Evolutionary conservation across 2,329 filamentous ascomycete genomes (phyloP).

Genomic region (Penicillium glabrum): DNA sequence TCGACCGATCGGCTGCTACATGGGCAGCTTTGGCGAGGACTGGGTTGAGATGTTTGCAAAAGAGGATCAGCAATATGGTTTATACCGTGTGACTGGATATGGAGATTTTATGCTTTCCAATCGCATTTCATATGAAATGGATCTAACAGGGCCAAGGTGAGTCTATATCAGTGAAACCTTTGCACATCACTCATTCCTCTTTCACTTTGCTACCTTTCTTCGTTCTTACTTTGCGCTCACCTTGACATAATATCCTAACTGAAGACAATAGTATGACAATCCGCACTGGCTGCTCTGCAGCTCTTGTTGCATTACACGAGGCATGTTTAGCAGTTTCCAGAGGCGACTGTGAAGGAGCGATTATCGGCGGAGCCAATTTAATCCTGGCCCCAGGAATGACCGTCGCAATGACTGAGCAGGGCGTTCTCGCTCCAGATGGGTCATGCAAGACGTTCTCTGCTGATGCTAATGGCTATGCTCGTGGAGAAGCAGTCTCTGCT

Average conservation of each 20-base stretch:
- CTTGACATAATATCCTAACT: neutral
- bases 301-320: slow-evolving; percentile 30
- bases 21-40: slow-evolving; percentile 27
- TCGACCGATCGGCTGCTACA: slow-evolving; percentile 28
- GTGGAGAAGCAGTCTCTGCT: slow-evolving; percentile 33
- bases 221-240: neutral
- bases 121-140: slow-evolving; percentile 25
- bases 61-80: slow-evolving; percentile 19
- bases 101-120: slow-evolving; percentile 26
- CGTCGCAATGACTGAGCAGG: slow-evolving; percentile 28
- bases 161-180: neutral
- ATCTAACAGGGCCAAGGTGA: slow-evolving; percentile 24
- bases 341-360: slow-evolving; percentile 17
- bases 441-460: slow-evolving; percentile 25
- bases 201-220: neutral
- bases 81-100: slow-evolving; percentile 15
- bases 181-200: neutral
- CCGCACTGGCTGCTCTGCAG: slow-evolving; percentile 38
- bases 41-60: slow-evolving; percentile 23
- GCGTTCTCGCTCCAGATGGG: slow-evolving; percentile 33
- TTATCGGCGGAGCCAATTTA: slow-evolving; percentile 36
- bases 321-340: slow-evolving; percentile 22
- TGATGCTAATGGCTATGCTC: slow-evolving; percentile 30
- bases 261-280: slow-evolving; percentile 12
- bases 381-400: slow-evolving; percentile 29